Base-by-base conservation (phyloP, 495 filamentous ascomycete species). In the Neurospora sp. region DNA sequence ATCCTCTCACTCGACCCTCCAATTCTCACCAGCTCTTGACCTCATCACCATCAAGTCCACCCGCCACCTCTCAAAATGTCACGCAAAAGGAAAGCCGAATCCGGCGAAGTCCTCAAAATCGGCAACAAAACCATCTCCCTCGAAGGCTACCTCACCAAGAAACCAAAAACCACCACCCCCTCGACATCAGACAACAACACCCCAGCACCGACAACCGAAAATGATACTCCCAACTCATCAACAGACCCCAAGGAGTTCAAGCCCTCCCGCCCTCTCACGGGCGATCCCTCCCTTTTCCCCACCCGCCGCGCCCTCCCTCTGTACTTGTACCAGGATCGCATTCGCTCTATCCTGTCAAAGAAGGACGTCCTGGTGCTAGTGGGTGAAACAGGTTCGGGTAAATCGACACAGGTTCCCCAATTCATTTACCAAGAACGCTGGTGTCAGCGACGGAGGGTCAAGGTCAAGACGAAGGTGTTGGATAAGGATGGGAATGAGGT, bases 371-470 rank as follows among this genome's bases (percentile, higher is more conserved):
- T 98, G 71, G 84, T 99, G 0, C 83, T 99, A 39, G 90, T 95
- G 31, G 96, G 96, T 82, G 94, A 97, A 77, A 99, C 96, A 1
- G 96, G 96, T 80, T 94, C 92, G 42, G 96, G 96, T 77, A 99
- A 99, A 83, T 94, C 91, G 85, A 99, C 96, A 1, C 96, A 99
- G 80, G 91, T 97, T 12, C 95, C 94, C 0, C 96, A 98, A 75
- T 97, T 97, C 66, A 83, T 99, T 18, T 86, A 90, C 44, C 84
- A 91, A 7, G 92, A 97, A 75, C 81, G 86, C 27, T 98, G 95
- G 93, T 95, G 92, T 79, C 88, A 85, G 69, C 86, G 85, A 73
- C 84, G 83, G 66, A 87, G 80, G 40, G 84, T 88, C 31, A 87
- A 81, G 62, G 78, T 91, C 23, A 76, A 80, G 72, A 35, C 54